Evolutionary conservation across 78 protist species (phyloP), one percentile per base, ranked within the genome.

Genomic region (Dictyostelium intermedium): DNA sequence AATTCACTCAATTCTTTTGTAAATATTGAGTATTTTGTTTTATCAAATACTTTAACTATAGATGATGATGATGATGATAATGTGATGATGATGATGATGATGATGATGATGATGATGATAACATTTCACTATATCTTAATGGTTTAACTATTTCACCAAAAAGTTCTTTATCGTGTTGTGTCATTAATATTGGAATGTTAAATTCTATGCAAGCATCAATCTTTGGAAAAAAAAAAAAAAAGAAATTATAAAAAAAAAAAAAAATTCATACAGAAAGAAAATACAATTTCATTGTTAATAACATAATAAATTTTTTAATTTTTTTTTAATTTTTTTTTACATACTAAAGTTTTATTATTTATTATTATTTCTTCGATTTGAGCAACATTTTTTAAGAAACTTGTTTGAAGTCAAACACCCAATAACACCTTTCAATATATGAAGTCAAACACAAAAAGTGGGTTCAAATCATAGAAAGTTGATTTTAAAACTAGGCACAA

Each of bases 121-220:
- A 9, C 13, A 11, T 82, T 23, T 23, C 34, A n/a, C 63, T 16
- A 10, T 23, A 10, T 63, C 37, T 66, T 0, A 96, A 70, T 14
- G 63, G 41, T 25, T 56, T 10, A 56, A 91, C 93, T 3, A 84
- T 83, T 10, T 73, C 10, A n/a, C 96, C 98, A 2, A 92, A 45
- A n/a, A 25, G 35, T 18, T 94, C 34, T n/a, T 92, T 92, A 34
- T 94, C 82, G 32, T 95, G 97, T 39, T 95, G 94, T 7, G 97
- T 87, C 35, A 77, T 86, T 30, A 95, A 69, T 25, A 82, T 63
- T 35, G 97, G 97, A 6, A 95, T 41, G 23, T 81, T 73, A 20
- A 95, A 61, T 32, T 41, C 83, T n/a, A 79, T 32, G 45, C 80
- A 87, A 63, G 61, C 77, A n/a, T 87, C 81, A 23, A 85, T 85